These are phyloP conservation scores for Nicotiana knightiana DNA, from an alignment of 257 asterid species.

Conservation along the genomic window DNA sequence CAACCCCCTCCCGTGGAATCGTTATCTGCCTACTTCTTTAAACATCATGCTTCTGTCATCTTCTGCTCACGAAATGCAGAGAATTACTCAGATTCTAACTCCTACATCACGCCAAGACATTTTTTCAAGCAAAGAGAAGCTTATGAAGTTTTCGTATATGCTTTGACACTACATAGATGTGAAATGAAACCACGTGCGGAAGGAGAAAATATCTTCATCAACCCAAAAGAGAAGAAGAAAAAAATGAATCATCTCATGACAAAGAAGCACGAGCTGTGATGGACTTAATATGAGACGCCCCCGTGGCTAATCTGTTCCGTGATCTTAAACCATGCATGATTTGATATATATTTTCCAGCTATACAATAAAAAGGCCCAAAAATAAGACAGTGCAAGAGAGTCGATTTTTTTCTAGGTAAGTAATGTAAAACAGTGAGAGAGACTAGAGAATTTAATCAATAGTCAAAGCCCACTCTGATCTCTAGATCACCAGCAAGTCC, in stretches of 20 bases:
- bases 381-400: not conserved
- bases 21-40: not conserved
- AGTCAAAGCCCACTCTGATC: not conserved
- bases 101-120: not conserved
- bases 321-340: not conserved
- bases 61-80: not conserved
- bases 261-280: not conserved
- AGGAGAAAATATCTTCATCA: not conserved
- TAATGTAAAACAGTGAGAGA: not conserved
- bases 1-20: too few species aligned
- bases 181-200: not conserved
- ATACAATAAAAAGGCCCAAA: not conserved
- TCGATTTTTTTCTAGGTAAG: too few species aligned
- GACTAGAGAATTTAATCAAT: not conserved
- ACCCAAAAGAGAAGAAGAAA: not conserved
- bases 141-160: not conserved
- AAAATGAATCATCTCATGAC: not conserved
- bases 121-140: not conserved
- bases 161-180: not conserved
- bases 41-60: conserved; percentile 2
- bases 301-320: not conserved
- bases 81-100: not conserved
- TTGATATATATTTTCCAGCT: not conserved
- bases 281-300: not conserved
- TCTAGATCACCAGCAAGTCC: not conserved